phyloP scores from a whole-genome alignment of 306 rosid genomes.

The Sechiopsis laciniata region DNA sequence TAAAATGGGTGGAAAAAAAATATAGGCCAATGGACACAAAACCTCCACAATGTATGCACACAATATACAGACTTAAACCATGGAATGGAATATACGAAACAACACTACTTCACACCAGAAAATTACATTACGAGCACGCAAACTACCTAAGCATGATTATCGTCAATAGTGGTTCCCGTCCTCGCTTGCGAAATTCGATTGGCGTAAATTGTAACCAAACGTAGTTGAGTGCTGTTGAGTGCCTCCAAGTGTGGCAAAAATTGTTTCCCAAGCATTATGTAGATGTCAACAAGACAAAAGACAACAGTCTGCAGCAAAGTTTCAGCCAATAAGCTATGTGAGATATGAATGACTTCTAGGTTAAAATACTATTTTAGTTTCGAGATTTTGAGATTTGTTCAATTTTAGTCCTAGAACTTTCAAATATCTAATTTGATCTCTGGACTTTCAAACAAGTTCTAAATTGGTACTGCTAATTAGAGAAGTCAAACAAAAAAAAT shows the following conservation, averaged over 20 bases:
- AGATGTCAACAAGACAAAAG: conserved; percentile 93
- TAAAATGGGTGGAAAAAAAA: conserved; percentile 22
- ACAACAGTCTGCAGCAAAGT: conserved; percentile 84
- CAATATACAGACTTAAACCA: conserved; percentile 71
- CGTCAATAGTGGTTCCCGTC: conserved; percentile 61
- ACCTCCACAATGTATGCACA: conserved; percentile 53
- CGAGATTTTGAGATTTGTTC: too few relatives aligned
- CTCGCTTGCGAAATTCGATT: conserved; percentile 96
- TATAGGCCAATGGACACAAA: conserved; percentile 30
- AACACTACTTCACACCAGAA: conserved; percentile 3
- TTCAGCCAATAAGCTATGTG: background rate
- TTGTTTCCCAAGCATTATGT: conserved; percentile 94
- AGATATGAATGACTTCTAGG: background rate
- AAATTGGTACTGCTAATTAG: too few relatives aligned
- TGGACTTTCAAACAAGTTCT: too few relatives aligned
- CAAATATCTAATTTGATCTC: too few relatives aligned
- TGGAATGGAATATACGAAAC: conserved; percentile 32
- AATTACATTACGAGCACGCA: conserved; percentile 23
- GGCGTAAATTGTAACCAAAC: conserved; percentile 91
- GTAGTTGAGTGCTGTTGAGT: conserved; percentile 86
- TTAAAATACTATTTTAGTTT: too few relatives aligned
- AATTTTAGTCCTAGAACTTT: too few relatives aligned
- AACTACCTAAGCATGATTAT: conserved; percentile 44
- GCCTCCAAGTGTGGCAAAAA: conserved; percentile 93
- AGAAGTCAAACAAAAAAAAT: too few relatives aligned